Evolutionary conservation across 2,329 filamentous ascomycete genomes (phyloP).

Genomic region (Alternaria brassicicola): DNA sequence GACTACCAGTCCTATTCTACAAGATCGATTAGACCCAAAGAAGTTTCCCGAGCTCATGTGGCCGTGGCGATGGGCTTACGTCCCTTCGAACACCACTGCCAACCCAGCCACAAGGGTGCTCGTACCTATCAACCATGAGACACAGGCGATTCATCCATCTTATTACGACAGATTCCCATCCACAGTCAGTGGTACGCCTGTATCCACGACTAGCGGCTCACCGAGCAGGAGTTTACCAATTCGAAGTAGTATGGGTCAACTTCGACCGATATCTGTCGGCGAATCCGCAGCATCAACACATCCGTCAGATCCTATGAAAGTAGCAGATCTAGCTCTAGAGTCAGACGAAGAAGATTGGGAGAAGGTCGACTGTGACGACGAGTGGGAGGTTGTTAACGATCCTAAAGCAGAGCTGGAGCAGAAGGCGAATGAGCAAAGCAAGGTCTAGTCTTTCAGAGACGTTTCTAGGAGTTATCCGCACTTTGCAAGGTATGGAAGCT

Average conservation of each 20-base stretch:
- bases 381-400: neutral
- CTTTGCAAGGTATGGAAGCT: too few relatives aligned
- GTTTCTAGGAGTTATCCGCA: too few relatives aligned
- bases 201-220: too few relatives aligned
- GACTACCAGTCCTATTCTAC: neutral
- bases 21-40: neutral
- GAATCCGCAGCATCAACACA: neutral
- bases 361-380: neutral
- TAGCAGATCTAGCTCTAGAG: neutral
- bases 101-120: neutral
- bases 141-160: neutral
- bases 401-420: neutral
- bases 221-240: too few relatives aligned
- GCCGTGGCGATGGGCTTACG: neutral
- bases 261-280: neutral
- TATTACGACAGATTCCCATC: neutral
- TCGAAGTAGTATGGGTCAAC: neutral
- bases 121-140: neutral
- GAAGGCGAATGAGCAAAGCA: neutral
- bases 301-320: neutral
- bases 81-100: neutral
- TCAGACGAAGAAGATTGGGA: neutral
- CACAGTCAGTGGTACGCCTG: too few relatives aligned
- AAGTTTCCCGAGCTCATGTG: neutral
- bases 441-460: neutral